These are phyloP conservation scores for Ramularia collo-cygni DNA, from an alignment of 2,329 filamentous ascomycete species.

Conservation along the genomic window DNA sequence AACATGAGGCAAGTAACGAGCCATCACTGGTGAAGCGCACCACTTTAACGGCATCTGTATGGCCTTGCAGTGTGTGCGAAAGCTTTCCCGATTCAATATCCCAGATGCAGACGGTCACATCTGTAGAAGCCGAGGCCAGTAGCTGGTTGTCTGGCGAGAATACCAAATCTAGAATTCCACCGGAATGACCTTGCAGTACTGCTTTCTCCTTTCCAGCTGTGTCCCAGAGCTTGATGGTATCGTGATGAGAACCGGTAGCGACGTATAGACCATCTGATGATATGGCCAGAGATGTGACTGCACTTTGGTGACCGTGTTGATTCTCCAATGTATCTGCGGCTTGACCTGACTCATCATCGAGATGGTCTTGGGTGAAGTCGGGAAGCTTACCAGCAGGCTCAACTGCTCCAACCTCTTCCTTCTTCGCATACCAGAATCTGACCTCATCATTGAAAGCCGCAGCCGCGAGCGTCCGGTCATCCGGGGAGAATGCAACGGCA, in stretches of 20 bases:
- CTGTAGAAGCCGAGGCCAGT: constrained; percentile 23
- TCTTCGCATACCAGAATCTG: constrained; percentile 1
- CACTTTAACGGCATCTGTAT: neutral
- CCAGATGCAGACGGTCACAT: constrained; percentile 24
- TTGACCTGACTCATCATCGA: too few species aligned
- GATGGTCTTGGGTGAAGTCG: too few species aligned
- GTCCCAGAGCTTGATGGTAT: constrained; percentile 23
- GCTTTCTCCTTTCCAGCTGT: neutral
- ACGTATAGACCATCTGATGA: constrained; percentile 6
- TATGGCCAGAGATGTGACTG: too few species aligned
- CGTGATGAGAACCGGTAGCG: constrained; percentile 5
- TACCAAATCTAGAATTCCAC: constrained; percentile 15
- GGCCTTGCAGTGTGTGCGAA: constrained; percentile 1
- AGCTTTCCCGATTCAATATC: constrained; percentile 6
- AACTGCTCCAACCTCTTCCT: too few species aligned
- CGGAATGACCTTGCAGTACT: constrained; percentile 14
- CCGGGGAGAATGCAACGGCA: constrained; percentile 6
- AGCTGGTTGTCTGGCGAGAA: constrained; percentile 25
- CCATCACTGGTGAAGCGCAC: constrained; percentile 7
- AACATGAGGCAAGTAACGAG: constrained; percentile 4
- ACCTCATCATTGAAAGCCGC: constrained; percentile 2
- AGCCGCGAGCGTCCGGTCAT: neutral
- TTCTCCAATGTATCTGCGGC: too few species aligned
- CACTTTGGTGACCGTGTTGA: too few species aligned
- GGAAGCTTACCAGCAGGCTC: too few species aligned